Evolutionary conservation across 441 rosid species (phyloP), one percentile per base, ranked within the genome.

Genomic region (Erysimum pusillum): DNA sequence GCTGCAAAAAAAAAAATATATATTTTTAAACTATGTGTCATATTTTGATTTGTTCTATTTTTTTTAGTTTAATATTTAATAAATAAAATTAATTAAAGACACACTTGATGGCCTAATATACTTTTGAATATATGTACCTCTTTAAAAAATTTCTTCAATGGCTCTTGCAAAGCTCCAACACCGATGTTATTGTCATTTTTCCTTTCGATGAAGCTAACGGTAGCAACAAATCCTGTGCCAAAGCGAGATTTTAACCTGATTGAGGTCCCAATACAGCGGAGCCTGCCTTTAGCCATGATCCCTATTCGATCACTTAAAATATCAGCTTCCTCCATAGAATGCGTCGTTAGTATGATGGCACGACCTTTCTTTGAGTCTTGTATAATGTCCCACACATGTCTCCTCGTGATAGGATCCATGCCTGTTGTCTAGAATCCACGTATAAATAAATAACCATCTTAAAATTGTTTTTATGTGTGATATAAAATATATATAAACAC

Each of bases 321-420:
- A 75, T 90, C 99, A 53, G 97, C 98, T 85, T 92, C 97, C 83
- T 95, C 98, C 97, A 89, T 89, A 7, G 99, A 95, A 87, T 95
- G 99, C 11, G 99, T 95, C 9, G 98, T 92, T 63, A 92, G 81
- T 76, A 95, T 73, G 67, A 95, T 91, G 70, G 90, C 92, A 13
- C 96, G 90, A 0, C 92, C 99, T 81, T 85, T 87, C 85, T 95
- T 95, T 22, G 98, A 86, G 41, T 82, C 78, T 81, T 90, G 91
- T 82, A 92, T 95, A 65, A 92, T 90, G 81, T 92, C 98, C 99
- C 96, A 91, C 15, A 91, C 97, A 75, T 92, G 98, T 86, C 96
- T 90, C 73, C 98, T 91, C 7, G 98, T 89, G 83, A 89, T 88
- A 36, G 98, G 99, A 80, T 91, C 96, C 98, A 92, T 91, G 8